Evolutionary conservation across 352 stramenopile species (phyloP), one percentile per base, ranked within the genome.

Genomic region (Thalassiosira hispida): DNA sequence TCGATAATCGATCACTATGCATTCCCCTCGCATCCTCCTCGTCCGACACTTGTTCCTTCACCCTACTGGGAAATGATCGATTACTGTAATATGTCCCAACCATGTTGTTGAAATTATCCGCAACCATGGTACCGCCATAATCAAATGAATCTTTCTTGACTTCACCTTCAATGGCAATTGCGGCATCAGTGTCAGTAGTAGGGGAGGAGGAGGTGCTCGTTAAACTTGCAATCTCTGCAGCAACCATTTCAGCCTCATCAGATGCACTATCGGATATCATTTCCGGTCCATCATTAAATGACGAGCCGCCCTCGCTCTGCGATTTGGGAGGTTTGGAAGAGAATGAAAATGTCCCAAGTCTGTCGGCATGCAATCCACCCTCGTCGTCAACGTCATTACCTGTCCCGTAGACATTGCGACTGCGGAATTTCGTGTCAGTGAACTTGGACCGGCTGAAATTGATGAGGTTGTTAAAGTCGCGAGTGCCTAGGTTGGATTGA

Each of bases 321-420:
- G 51, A 40, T 23, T 61, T 56, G 3, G 33, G 60, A 42, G 42
- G 6, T 42, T 29, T 62, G 22, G 23, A 53, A n/a, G 16, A 6
- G 25, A 80, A 80, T 7, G 72, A 74, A 61, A 73, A 80, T 1
- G 72, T 67, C n/a, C 8, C 23, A 1, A 77, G 25, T 33, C 67
- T 33, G 64, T 77, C 67, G 0, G 20, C 20, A 51, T 77, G 67
- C 57, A 55, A 51, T 5, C 72, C 72, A 38, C 25, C 6, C 44
- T 62, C 63, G 22, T 80, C 72, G 7, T 68, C 56, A 2, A 35
- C 60, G 16, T 72, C 35, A 1, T 16, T 31, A 11, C 33, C 35
- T 11, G 20, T 61, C 12, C 63, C 29, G 20, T 61, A n/a, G 12
- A 14, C 49, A 46, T 42, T 61, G 8, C 64, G 3, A 46, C 29